These are phyloP conservation scores for Scedosporium minutisporum DNA, from an alignment of 2,329 filamentous ascomycete species.

Conservation along the genomic window DNA sequence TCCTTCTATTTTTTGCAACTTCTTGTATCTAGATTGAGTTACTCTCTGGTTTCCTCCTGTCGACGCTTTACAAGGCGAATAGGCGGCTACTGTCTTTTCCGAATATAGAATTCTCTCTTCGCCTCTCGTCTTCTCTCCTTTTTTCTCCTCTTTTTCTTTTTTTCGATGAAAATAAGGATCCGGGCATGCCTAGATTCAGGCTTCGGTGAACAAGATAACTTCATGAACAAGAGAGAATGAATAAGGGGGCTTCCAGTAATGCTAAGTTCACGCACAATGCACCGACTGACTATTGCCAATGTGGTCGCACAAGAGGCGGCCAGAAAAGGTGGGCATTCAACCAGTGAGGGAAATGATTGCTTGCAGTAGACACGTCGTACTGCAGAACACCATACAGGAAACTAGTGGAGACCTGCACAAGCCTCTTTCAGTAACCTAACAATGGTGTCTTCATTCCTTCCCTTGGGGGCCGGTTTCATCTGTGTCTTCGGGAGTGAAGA, in stretches of 20 bases:
- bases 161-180: no score
- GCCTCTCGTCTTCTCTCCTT: no score
- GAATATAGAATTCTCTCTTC: background rate
- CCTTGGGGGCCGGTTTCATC: background rate
- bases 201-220: no score
- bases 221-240: no score
- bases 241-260: no score
- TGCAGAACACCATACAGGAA: background rate
- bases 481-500: no score
- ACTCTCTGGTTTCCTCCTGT: background rate
- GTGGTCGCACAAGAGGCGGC: no score
- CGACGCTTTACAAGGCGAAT: background rate
- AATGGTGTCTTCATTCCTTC: background rate
- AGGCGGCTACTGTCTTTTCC: slow-evolving; percentile 4
- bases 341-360: background rate
- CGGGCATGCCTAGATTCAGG: no score
- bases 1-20: background rate
- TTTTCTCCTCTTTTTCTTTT: background rate
- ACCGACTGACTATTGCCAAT: no score
- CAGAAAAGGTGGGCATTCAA: background rate
- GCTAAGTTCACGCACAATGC: no score
- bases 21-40: background rate
- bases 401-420: background rate
- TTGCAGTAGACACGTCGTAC: background rate
- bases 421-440: background rate